These are phyloP conservation scores for Millerozyma acaciae DNA, from an alignment of 805 yeast genomes.

Conservation along the genomic window DNA sequence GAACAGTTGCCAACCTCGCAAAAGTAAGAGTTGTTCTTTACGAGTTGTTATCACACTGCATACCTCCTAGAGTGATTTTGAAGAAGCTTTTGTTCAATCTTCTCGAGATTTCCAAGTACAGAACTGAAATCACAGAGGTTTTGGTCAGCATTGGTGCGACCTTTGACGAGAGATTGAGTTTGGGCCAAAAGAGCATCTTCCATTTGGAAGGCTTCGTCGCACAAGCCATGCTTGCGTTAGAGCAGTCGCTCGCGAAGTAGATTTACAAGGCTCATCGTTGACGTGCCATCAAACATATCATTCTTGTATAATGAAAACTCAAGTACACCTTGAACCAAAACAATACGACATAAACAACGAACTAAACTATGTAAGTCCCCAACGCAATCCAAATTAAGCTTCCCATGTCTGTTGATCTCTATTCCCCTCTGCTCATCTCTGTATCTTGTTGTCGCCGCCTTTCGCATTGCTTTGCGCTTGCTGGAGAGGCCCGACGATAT, in stretches of 20 bases:
- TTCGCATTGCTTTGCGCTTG: constrained; percentile 12
- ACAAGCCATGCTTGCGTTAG: constrained; percentile 74
- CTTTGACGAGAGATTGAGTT: constrained; percentile 80
- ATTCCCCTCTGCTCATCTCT: too few relatives aligned
- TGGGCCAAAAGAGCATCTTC: constrained; percentile 86
- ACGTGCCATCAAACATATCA: not conserved
- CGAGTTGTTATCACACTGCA: constrained; percentile 88
- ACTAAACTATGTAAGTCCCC: too few relatives aligned
- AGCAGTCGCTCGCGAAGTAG: too few relatives aligned
- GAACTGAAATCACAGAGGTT: constrained; percentile 30
- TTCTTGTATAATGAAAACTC: not conserved
- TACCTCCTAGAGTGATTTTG: constrained; percentile 80
- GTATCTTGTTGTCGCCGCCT: constrained; percentile 28
- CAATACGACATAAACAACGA: constrained; percentile 1
- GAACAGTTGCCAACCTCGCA: constrained; percentile 59
- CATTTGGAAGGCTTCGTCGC: constrained; percentile 95
- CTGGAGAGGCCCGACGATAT: constrained; percentile 16
- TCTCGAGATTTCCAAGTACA: constrained; percentile 19
- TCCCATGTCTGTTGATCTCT: too few relatives aligned
- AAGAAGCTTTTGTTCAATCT: constrained; percentile 52
- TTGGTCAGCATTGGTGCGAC: constrained; percentile 59
- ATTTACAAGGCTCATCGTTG: constrained; percentile 1
- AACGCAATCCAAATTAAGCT: too few relatives aligned
- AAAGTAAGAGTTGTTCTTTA: constrained; percentile 67
- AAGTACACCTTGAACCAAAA: not conserved